phyloP scores from a whole-genome alignment of 2,329 filamentous ascomycete genomes.

The Ophiosphaerella narmari region DNA sequence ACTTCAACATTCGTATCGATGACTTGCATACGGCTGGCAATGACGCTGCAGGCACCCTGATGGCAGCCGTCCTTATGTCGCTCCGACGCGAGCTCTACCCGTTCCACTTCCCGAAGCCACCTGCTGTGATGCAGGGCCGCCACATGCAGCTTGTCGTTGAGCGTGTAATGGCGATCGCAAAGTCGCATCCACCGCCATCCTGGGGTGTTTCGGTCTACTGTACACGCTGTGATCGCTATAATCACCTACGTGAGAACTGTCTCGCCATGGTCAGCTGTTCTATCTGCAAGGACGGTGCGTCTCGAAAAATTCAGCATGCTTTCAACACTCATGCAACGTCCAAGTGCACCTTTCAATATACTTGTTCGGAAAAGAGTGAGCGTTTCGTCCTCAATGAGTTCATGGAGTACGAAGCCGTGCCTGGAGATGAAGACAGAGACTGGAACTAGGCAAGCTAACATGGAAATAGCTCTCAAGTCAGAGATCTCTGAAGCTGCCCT shows the following conservation, averaged over 20 bases:
- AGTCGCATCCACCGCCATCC: conserved; percentile 1
- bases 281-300: conserved; percentile 3
- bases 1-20: conserved; percentile 13
- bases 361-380: background rate
- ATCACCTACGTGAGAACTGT: conserved; percentile 9
- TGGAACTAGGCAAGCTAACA: too few relatives aligned
- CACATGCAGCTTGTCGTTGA: conserved; percentile 5
- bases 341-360: conserved; percentile 8
- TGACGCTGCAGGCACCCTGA: conserved; percentile 17
- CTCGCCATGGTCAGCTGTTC: conserved; percentile 5
- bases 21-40: conserved; percentile 22
- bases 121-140: background rate
- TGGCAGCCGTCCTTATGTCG: conserved; percentile 14
- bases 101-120: background rate
- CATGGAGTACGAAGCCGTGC: too few relatives aligned
- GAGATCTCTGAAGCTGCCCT: too few relatives aligned
- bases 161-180: conserved; percentile 1
- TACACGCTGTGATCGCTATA: conserved; percentile 11
- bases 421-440: too few relatives aligned
- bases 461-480: too few relatives aligned
- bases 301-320: background rate
- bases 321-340: conserved; percentile 3
- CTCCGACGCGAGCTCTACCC: conserved; percentile 10
- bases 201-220: conserved; percentile 11
- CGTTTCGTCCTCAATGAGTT: background rate